phyloP scores from a whole-genome alignment of 192 early-diverging fungal species.

The Podila epigama region DNA sequence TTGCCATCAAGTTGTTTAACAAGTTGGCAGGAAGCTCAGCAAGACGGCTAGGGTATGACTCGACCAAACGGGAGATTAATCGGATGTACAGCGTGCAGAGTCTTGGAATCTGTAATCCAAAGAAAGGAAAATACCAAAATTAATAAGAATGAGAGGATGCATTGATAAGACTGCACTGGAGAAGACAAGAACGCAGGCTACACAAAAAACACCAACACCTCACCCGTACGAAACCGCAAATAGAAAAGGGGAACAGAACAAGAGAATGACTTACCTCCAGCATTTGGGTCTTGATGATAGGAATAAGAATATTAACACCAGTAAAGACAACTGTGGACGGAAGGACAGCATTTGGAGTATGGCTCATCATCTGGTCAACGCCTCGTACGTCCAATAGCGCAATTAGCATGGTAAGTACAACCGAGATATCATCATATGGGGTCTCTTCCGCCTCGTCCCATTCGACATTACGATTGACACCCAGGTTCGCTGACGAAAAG shows the following conservation, averaged over 20 bases:
- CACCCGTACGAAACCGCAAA: background rate
- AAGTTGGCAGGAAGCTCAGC: slow-evolving; percentile 54
- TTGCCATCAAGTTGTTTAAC: slow-evolving; percentile 63
- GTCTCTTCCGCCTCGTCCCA: slow-evolving; percentile 69
- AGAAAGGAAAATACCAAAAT: background rate
- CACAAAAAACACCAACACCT: background rate
- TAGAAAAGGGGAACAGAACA: background rate
- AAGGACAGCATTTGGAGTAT: slow-evolving; percentile 31
- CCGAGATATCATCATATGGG: slow-evolving; percentile 68
- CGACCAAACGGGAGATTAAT: slow-evolving; percentile 68
- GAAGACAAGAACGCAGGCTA: background rate
- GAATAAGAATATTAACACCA: slow-evolving; percentile 73
- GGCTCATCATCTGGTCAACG: slow-evolving; percentile 40
- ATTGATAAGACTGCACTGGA: too few species aligned
- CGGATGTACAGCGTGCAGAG: slow-evolving; percentile 71
- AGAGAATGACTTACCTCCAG: slow-evolving; percentile 57
- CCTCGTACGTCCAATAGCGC: slow-evolving; percentile 26
- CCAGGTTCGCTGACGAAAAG: slow-evolving; percentile 64
- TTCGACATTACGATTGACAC: slow-evolving; percentile 47
- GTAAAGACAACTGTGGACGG: slow-evolving; percentile 73
- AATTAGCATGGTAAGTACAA: slow-evolving; percentile 60
- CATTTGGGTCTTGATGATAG: slow-evolving; percentile 76
- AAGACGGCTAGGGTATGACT: slow-evolving; percentile 70
- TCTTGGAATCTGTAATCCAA: slow-evolving; percentile 65
- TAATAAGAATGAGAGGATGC: too few species aligned